These are phyloP conservation scores for Aspergillus ibericus DNA, from an alignment of 2,329 filamentous ascomycete genomes.

Conservation along the genomic window DNA sequence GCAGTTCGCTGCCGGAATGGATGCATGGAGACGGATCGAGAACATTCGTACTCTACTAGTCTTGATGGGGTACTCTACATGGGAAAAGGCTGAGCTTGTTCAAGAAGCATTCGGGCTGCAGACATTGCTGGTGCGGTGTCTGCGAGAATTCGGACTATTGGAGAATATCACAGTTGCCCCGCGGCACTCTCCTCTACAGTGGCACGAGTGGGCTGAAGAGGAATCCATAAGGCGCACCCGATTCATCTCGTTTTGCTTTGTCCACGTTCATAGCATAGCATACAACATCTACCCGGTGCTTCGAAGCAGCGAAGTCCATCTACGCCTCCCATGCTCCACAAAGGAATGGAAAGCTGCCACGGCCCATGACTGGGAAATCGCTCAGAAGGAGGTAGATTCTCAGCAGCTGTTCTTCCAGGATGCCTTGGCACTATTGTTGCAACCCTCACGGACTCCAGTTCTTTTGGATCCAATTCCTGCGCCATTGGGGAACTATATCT, in stretches of 20 bases:
- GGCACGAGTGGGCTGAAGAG: conserved; percentile 39
- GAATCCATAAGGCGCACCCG: conserved; percentile 38
- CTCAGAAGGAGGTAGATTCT: conserved; percentile 26
- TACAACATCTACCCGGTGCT: conserved; percentile 41
- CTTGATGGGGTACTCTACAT: conserved; percentile 36
- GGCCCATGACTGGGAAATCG: conserved; percentile 33
- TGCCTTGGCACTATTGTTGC: conserved; percentile 33
- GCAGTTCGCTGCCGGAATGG: conserved; percentile 14
- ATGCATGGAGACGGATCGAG: conserved; percentile 27
- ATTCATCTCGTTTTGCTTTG: conserved; percentile 41
- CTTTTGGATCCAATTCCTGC: conserved; percentile 34
- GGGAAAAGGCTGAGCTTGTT: conserved; percentile 33
- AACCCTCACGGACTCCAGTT: conserved; percentile 27
- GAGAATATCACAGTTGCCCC: conserved; percentile 26
- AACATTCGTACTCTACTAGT: conserved; percentile 32
- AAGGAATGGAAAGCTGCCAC: conserved; percentile 37
- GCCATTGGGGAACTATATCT: conserved; percentile 67
- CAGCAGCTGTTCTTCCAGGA: conserved; percentile 38
- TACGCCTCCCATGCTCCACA: conserved; percentile 41
- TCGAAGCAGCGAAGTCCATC: conserved; percentile 38
- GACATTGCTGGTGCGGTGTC: conserved; percentile 29
- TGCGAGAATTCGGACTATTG: conserved; percentile 31
- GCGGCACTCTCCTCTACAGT: conserved; percentile 26
- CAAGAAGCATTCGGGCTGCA: conserved; percentile 36
- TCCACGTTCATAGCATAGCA: conserved; percentile 41